Percentiles rank a stretch among this genome's conserved stretches.
Evolutionary conservation across 768 basidiomycete genomes (phyloP).

Genomic region (Fistulinella prunicolor): DNA sequence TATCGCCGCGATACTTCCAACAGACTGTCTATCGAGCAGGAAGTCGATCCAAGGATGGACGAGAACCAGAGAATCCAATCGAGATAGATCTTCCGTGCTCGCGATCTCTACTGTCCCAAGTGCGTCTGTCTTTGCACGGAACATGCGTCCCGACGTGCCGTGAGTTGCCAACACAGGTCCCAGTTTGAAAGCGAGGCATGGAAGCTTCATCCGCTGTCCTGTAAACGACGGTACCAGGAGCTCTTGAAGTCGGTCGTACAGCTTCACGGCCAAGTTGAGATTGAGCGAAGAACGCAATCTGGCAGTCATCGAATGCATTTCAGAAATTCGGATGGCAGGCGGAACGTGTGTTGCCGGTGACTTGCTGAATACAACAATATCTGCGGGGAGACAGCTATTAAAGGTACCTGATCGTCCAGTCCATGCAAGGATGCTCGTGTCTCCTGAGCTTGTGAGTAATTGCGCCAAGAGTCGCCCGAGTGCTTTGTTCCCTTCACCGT

Average conservation of each 20-base stretch:
- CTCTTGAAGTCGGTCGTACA: constrained; percentile 2
- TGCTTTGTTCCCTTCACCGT: too few species aligned
- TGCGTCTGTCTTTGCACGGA: neutral
- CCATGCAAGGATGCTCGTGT: too few species aligned
- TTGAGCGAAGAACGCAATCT: neutral
- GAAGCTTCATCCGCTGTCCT: constrained; percentile 5
- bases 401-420: too few species aligned
- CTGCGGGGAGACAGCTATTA: constrained; percentile 4
- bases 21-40: constrained; percentile 3
- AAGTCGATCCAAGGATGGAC: constrained; percentile 4
- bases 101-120: constrained; percentile 4
- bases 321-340: neutral
- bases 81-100: constrained; percentile 4
- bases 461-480: too few species aligned
- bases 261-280: too few species aligned
- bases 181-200: constrained; percentile 7
- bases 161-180: neutral
- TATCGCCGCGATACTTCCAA: neutral
- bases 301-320: neutral
- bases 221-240: neutral
- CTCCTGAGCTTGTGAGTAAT: too few species aligned
- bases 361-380: neutral
- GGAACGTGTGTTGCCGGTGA: neutral
- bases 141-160: neutral
- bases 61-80: too few species aligned